Evolutionary conservation across 169 alveolate species (phyloP), one percentile per base, ranked within the genome.

Genomic region (Cryptosporidium meleagridis): DNA sequence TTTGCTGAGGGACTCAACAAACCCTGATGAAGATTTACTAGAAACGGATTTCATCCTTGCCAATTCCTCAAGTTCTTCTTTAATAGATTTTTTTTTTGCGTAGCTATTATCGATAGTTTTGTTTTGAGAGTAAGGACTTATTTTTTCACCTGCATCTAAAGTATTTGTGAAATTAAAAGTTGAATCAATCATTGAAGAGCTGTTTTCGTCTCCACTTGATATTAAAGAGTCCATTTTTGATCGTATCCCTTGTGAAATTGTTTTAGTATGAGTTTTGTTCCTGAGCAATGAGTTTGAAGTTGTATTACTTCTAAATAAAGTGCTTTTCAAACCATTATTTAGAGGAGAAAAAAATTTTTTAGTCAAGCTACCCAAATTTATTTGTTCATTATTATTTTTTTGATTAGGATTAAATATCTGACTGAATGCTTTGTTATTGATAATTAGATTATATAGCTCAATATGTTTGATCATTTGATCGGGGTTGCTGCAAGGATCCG

Each of bases 401-500:
- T 21, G 35, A 8, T 55, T 55, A 55, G 14, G 12, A 23, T 55
- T 26, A 16, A 14, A 55, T 55, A 55, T 21, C 8, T 8, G 35
- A 21, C 4, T n/a, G 51, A 70, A 70, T 9, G 45, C 1, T 3
- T 21, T 51, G 31, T 69, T 80, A 1, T 5, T 10, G 5, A 26
- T 62, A 10, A 80, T 62, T 10, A 44, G 8, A 31, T 80, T 44
- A 39, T 80, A 80, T 9, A 65, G 33, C 21, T 62, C 68, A 29
- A 80, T 21, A 62, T 80, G 75, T 29, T 41, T 61, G 14, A n/a
- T 23, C 2, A 80, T 62, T 41, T 26, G 29, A 41, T 14, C 21
- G 3, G 89, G 89, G 29, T 62, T 26, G 12, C 29, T 62, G 41
- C 89, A 80, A 18, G 89, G 69, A 37, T 80, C 89, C 10, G 89